These are phyloP conservation scores for Elsinoe necatrix DNA, from an alignment of 2,329 filamentous ascomycete genomes.

Conservation along the genomic window DNA sequence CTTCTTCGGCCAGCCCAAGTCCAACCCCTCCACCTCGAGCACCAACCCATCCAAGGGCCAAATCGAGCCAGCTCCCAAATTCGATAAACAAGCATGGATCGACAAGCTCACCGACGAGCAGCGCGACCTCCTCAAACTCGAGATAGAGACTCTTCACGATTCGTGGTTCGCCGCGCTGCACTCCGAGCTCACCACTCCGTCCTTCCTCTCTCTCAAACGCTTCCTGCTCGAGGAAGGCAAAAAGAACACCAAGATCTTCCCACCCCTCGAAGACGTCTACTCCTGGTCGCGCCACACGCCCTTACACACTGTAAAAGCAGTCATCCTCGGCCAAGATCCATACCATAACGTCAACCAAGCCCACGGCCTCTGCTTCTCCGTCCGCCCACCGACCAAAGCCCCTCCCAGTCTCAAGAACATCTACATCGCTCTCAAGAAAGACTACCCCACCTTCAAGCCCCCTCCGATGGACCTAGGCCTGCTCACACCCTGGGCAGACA, in stretches of 20 bases:
- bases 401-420: slow-evolving; percentile 91
- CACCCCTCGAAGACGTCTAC: slow-evolving; percentile 81
- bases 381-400: slow-evolving; percentile 76
- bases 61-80: slow-evolving; percentile 42
- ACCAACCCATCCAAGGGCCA: slow-evolving; percentile 27
- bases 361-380: slow-evolving; percentile 91
- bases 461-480: slow-evolving; percentile 74
- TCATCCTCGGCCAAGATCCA: slow-evolving; percentile 92
- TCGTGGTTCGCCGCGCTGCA: slow-evolving; percentile 87
- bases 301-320: slow-evolving; percentile 77
- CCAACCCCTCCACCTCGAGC: slow-evolving; percentile 25
- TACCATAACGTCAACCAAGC: slow-evolving; percentile 96
- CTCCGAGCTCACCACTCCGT: slow-evolving; percentile 67
- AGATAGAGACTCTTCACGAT: slow-evolving; percentile 85
- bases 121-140: slow-evolving; percentile 69
- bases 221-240: slow-evolving; percentile 74
- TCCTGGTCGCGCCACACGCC: slow-evolving; percentile 95
- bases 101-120: slow-evolving; percentile 70
- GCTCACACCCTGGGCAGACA: slow-evolving; percentile 87
- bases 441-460: slow-evolving; percentile 69
- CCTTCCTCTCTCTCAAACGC: slow-evolving; percentile 80
- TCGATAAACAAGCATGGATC: slow-evolving; percentile 90
- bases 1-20: slow-evolving; percentile 72
- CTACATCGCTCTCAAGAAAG: slow-evolving; percentile 76
- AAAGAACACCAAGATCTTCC: slow-evolving; percentile 71